These are phyloP conservation scores for Tulasnella sp. DNA, from an alignment of 768 basidiomycete genomes.

Conservation along the genomic window DNA sequence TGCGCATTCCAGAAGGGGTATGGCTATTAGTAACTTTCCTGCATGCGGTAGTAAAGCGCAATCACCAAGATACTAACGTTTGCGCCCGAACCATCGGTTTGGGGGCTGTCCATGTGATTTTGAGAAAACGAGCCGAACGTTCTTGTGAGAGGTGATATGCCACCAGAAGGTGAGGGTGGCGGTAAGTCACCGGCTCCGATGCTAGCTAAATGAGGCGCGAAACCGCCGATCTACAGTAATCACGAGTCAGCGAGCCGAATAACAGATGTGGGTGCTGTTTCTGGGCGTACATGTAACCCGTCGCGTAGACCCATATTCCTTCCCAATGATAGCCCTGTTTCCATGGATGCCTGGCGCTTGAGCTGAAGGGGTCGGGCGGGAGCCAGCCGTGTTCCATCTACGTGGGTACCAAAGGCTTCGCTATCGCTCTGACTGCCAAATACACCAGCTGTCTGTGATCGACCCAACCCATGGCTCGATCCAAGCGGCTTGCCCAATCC, in stretches of 20 bases:
- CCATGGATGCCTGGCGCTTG: slow-evolving; percentile 21
- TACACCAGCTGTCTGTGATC: slow-evolving; percentile 2
- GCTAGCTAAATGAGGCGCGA: not conserved
- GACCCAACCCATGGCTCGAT: not conserved
- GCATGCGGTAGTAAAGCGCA: not conserved
- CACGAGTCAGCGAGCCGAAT: not conserved
- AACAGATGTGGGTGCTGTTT: not conserved
- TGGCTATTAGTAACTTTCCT: not conserved
- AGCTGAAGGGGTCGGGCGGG: slow-evolving; percentile 4
- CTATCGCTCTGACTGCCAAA: slow-evolving; percentile 26
- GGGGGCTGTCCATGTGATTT: slow-evolving; percentile 11
- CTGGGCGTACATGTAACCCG: not conserved
- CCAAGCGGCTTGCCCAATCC: not conserved
- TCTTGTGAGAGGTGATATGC: slow-evolving; percentile 7
- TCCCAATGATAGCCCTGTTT: slow-evolving; percentile 14
- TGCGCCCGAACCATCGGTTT: slow-evolving; percentile 2
- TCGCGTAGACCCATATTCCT: slow-evolving; percentile 3
- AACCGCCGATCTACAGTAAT: not conserved
- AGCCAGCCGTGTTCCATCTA: slow-evolving; percentile 5
- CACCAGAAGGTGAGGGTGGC: slow-evolving; percentile 66
- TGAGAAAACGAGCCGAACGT: slow-evolving; percentile 16
- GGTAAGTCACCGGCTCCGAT: slow-evolving; percentile 49
- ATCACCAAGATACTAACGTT: slow-evolving; percentile 3
- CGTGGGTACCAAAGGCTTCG: slow-evolving; percentile 15
- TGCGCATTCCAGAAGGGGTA: not conserved